Evolutionary conservation across 2,329 filamentous ascomycete genomes (phyloP).

Genomic region (Aureobasidium subglaciale): DNA sequence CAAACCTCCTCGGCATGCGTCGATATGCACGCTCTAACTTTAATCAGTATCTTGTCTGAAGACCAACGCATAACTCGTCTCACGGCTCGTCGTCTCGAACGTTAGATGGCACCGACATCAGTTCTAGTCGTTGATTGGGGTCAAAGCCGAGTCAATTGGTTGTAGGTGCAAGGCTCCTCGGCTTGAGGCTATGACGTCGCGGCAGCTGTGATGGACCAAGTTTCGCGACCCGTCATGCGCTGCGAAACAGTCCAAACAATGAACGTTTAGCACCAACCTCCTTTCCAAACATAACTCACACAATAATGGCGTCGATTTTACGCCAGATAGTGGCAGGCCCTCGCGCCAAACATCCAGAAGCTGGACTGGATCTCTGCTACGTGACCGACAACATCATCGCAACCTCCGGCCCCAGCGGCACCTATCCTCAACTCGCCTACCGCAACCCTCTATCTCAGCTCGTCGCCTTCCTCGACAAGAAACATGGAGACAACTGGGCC

Average conservation of each 20-base stretch:
- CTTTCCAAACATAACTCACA: neutral
- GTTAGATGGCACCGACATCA: too few species aligned
- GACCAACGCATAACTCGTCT: too few species aligned
- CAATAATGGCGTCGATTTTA: conserved; percentile 59
- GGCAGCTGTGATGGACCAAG: neutral
- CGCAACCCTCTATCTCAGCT: conserved; percentile 86
- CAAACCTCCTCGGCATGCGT: neutral
- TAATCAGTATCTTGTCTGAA: too few species aligned
- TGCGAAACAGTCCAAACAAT: too few species aligned
- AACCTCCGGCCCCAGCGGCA: conserved; percentile 83
- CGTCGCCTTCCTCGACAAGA: conserved; percentile 77
- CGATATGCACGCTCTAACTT: neutral
- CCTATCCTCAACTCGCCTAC: conserved; percentile 86
- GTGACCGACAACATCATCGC: conserved; percentile 71
- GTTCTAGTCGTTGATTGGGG: too few species aligned
- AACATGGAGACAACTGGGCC: conserved; percentile 78
- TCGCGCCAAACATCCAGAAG: conserved; percentile 73
- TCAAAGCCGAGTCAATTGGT: neutral
- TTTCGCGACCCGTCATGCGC: neutral
- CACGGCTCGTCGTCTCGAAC: neutral
- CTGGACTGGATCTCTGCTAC: conserved; percentile 89
- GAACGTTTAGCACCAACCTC: neutral
- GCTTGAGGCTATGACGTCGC: neutral
- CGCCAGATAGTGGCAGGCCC: conserved; percentile 89
- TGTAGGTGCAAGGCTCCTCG: neutral